phyloP scores from a whole-genome alignment of 768 basidiomycete genomes.

The Trichaptum fuscoviolaceum region DNA sequence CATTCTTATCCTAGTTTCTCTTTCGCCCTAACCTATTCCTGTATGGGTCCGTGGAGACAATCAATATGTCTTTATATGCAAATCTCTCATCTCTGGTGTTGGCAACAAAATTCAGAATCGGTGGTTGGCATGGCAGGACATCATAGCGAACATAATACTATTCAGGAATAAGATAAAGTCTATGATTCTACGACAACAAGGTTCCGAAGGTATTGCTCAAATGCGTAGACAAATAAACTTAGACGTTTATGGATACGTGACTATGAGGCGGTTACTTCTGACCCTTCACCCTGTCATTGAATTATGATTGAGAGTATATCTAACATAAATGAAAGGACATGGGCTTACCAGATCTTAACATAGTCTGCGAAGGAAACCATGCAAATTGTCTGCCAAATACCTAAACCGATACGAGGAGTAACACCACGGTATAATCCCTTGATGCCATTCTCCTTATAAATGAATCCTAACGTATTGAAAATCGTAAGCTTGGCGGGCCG shows the following conservation, averaged over 20 bases:
- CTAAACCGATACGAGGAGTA: slow-evolving; percentile 92
- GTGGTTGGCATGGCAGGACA: background rate
- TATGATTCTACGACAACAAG: background rate
- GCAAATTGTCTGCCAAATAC: slow-evolving; percentile 96
- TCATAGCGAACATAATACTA: background rate
- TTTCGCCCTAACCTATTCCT: background rate
- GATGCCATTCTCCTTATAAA: slow-evolving; percentile 95
- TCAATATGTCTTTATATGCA: slow-evolving; percentile 1
- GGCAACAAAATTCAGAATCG: too few species aligned
- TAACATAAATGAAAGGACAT: background rate
- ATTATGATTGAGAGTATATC: background rate
- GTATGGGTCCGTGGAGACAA: background rate
- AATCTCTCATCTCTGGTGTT: background rate
- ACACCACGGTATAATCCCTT: slow-evolving; percentile 97
- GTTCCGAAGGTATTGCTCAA: background rate
- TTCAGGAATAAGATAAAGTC: slow-evolving; percentile 1
- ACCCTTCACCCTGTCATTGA: background rate
- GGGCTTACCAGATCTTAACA: slow-evolving; percentile 73
- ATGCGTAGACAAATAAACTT: background rate
- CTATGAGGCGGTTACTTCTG: background rate
- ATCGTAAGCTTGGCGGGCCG: slow-evolving; percentile 92
- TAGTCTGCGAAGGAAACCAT: slow-evolving; percentile 99
- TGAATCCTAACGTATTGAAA: slow-evolving; percentile 84
- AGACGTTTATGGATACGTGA: background rate
- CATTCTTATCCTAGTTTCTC: slow-evolving; percentile 2